Conservation (phyloP, 805 yeast genomes). For the Wickerhamiella slavikovae region DNA sequence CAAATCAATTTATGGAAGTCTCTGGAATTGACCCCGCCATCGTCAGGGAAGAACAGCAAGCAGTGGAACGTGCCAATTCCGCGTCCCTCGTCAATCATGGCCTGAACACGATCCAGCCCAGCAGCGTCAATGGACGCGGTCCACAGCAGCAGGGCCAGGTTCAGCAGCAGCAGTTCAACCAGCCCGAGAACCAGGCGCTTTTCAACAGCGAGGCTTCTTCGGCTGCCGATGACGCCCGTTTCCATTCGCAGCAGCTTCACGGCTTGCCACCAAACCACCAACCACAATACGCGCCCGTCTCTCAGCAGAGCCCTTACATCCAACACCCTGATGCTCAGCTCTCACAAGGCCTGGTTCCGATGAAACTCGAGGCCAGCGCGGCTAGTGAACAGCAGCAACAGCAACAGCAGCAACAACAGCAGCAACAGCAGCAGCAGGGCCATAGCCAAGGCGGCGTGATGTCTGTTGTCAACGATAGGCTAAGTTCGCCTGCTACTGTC, state of each 20-base stretch:
- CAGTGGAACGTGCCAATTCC: slow-evolving; percentile 4
- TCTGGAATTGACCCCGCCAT: slow-evolving; percentile 17
- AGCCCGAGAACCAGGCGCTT: background rate
- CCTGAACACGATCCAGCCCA: slow-evolving; percentile 7
- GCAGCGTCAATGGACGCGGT: background rate
- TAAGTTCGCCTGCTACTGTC: background rate
- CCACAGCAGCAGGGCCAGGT: background rate
- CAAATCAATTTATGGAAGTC: slow-evolving; percentile 10
- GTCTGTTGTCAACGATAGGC: background rate
- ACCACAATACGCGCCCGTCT: slow-evolving; percentile 9
- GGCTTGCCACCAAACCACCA: background rate
- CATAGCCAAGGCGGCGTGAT: background rate
- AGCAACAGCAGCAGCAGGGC: background rate
- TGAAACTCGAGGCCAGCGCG: background rate
- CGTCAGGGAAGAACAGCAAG: slow-evolving; percentile 14
- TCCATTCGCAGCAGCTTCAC: background rate
- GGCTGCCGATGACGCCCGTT: slow-evolving; percentile 1
- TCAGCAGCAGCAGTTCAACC: slow-evolving; percentile 2
- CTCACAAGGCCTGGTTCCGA: background rate
- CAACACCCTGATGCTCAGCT: background rate
- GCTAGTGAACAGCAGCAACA: background rate
- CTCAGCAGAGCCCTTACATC: background rate
- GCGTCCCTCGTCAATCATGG: slow-evolving; percentile 4
- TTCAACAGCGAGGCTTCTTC: background rate
- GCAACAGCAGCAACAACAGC: background rate